Base-by-base conservation (phyloP, 2,329 filamentous ascomycete species). In the Didymella glomerata region DNA sequence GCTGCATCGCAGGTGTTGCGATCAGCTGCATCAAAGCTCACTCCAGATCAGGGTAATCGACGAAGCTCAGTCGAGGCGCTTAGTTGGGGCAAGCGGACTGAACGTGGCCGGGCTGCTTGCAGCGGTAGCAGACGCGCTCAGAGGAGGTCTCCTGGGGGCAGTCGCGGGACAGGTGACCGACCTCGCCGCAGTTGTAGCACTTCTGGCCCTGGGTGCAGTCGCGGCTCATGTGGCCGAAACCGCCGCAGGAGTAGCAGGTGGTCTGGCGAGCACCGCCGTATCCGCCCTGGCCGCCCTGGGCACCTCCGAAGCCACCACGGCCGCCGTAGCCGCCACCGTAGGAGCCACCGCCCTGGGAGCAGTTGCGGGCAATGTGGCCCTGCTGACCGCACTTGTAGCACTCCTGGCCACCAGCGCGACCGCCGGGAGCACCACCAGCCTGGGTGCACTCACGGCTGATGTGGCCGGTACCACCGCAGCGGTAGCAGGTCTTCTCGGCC, bases 81-180 rank as follows among this genome's bases (percentile, higher is more conserved):
- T 90, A 91, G 85, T 90, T 93, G 75, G 94, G 92, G 89, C 95
- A 99, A 74, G 91, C 88, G 72, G 91, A 88, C 87, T 97, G 94
- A 78, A 98, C 90, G 83, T 97, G 94, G 72, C 94, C 93, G 69
- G 88, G 85, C 80, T 90, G 85, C 82, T 88, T 88, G 86, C 88
- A 98, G 86, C 96, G 96, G 88, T 99, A 99, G 90, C 95, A 99
- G 78, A 97, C 93, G 79, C 96, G 94, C 86, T 98, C 94, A 76
- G 87, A 86, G 70, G 88, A 87, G 60, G 91, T 91, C 82, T 97
- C 94, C 78, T 94, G 93, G 72, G 93, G 90, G 86, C 95, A 99
- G 81, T 99, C 95, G 68, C 94, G 91, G 68, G 91, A 96, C 79
- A 97, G 88, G 82, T 98, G 94, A 64, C 95, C 94, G 71, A 94